Base-by-base conservation (phyloP, 495 filamentous ascomycete genomes). In the Astrocystis sublimbata region DNA sequence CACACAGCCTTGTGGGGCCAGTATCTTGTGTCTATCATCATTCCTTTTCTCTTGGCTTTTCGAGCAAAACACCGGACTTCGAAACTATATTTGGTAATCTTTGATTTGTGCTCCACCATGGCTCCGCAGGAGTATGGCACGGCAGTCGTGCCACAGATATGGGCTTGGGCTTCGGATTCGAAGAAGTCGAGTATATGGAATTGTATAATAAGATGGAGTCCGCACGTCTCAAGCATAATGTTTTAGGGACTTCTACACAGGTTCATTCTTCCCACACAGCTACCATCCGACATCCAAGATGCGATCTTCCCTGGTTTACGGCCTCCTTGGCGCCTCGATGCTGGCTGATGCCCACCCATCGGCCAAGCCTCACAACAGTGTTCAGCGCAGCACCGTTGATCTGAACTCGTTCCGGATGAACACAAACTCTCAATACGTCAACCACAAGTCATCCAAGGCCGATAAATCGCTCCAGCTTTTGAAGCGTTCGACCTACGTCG, bases 241-340 rank as follows among this genome's bases (percentile, higher is more conserved):
- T 10, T n/a, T 6, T 43, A 33, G 31, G 23, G 38, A 28, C 31
- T 36, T 21, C 12, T 24, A 59, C 12, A 12, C 40, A 47, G 21
- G n/a, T 43, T 50, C 19, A 28, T 23, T 26, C 50, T 38, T 3
- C 19, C 28, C 45, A 12, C 19, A 47, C 28, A 12, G 35, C 15
- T n/a, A 6, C 26, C 10, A 47, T 38, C 1, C 10, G 33, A 24
- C 56, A 31, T 35, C 33, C 51, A 62, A 49, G 30, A 68, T 68
- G 65, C 56, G 51, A 56, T 68, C 60, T 9, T 26, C 52, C n/a
- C 17, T 68, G n/a, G 36, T 68, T 33, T 63, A 64, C 30, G 58
- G 65, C 36, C 62, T 68, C 21, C 38, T 63, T 13, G 65, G 65
- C 62, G 36, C 58, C 10, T 60, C 65, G 17, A 49, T 65, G 21